Evolutionary conservation across 139 green algal species (phyloP), one percentile per base, ranked within the genome.

Genomic region (Astrephomene gubernaculifera): DNA sequence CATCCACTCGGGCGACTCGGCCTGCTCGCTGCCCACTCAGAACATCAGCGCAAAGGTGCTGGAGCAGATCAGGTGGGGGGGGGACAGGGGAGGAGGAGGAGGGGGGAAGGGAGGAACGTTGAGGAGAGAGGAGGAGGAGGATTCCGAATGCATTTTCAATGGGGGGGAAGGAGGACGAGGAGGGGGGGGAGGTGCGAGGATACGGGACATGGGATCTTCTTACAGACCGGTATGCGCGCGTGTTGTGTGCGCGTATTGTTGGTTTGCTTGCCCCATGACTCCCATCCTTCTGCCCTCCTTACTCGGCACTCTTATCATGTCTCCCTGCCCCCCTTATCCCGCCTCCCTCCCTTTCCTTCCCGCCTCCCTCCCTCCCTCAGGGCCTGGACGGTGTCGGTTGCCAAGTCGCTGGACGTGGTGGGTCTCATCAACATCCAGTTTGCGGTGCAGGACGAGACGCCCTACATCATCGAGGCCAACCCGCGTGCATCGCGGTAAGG

Each of bases 341-440:
- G 2, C 65, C 36, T 72, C 65, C 24, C 6, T 17, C 33, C 67
- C 36, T 73, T 43, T 17, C 2, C 39, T 43, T 25, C 39, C 65
- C 65, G 14, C 6, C 2, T 9, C 22, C 57, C 19, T 33, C 63
- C n/a, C 24, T 9, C 63, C n/a, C 7, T 70, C 60, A 83, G 76
- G 38, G 38, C 39, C 2, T 99, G 96, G 97, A 99, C 96, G 0
- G 82, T 90, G 52, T 91, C 93, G 73, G 90, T 99, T 22, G 96
- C 96, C 14, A 93, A 93, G 75, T 95, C 90, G 75, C 96, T 99
- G 19, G 92, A 95, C 6, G 97, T 99, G 60, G 90, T 99, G 22
- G 98, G 98, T 14, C 93, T 99, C 44, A 98, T 99, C 92, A 99
- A 99, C 93, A 97, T 99, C 84, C 98, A 99, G 94, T 99, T 99